Percentiles rank a stretch among this genome's conserved stretches.
Conservation (phyloP, 2,329 filamentous ascomycete species). For the Talaromyces albobiverticillius region DNA sequence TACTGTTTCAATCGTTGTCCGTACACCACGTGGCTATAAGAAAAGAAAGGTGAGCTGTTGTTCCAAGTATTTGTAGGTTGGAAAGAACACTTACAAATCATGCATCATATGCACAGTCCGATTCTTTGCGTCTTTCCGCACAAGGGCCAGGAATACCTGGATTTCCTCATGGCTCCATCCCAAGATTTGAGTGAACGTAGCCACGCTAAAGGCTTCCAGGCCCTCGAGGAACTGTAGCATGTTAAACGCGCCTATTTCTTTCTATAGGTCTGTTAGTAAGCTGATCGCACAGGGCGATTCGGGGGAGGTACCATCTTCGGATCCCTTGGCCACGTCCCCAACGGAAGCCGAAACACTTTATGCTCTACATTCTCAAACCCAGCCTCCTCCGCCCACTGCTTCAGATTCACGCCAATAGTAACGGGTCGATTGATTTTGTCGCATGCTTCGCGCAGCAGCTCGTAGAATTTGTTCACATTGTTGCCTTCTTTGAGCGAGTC, state of each 20-base stretch:
- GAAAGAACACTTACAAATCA: slow-evolving; percentile 1
- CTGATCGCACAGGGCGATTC: not conserved
- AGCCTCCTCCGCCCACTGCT: not conserved
- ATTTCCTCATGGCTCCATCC: slow-evolving; percentile 23
- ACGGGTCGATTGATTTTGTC: not conserved
- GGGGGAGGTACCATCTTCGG: not conserved
- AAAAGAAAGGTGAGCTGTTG: not conserved
- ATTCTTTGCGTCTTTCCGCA: slow-evolving; percentile 5
- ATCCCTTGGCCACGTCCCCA: not conserved
- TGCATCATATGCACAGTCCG: not conserved
- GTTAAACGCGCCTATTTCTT: slow-evolving; percentile 18
- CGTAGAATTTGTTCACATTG: not conserved
- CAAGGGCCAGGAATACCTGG: slow-evolving; percentile 18
- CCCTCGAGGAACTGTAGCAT: slow-evolving; percentile 15
- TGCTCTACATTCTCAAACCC: slow-evolving; percentile 2
- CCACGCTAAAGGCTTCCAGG: slow-evolving; percentile 20
- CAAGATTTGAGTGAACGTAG: slow-evolving; percentile 19
- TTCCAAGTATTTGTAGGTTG: not conserved
- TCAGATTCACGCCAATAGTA: not conserved
- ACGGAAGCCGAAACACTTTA: not conserved
- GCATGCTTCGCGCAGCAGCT: not conserved
- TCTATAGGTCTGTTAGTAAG: slow-evolving; percentile 7
- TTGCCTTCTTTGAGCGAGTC: not conserved
- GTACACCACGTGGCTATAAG: slow-evolving; percentile 8
- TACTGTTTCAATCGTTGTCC: slow-evolving; percentile 5